phyloP scores from a whole-genome alignment of 1,284 basidiomycete genomes.

The Ustilago xerochloae region DNA sequence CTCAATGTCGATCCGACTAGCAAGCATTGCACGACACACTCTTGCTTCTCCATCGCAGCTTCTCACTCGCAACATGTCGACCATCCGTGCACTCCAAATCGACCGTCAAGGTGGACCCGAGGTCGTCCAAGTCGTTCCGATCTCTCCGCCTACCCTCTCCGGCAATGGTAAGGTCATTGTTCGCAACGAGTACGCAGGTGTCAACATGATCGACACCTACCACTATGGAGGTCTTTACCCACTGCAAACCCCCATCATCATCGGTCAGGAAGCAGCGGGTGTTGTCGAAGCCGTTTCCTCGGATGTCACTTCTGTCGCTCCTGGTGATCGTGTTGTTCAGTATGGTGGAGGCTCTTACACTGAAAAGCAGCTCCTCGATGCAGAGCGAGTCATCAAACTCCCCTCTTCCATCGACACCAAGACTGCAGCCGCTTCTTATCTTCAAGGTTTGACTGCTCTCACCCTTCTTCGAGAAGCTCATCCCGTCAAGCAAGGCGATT shows the following conservation, averaged over 20 bases:
- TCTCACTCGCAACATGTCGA: constrained; percentile 67
- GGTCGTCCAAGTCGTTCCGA: constrained; percentile 77
- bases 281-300: constrained; percentile 75
- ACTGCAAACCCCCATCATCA: constrained; percentile 76
- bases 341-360: constrained; percentile 76
- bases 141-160: constrained; percentile 75
- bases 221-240: constrained; percentile 71
- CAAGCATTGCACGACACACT: constrained; percentile 5
- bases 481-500: constrained; percentile 76
- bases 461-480: constrained; percentile 86
- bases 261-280: constrained; percentile 85
- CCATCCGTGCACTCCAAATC: constrained; percentile 72
- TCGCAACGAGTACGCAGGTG: constrained; percentile 74
- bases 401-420: constrained; percentile 73
- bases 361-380: constrained; percentile 79
- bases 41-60: neutral
- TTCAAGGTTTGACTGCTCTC: constrained; percentile 84
- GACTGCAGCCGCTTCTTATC: constrained; percentile 76
- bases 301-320: constrained; percentile 69
- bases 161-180: constrained; percentile 78
- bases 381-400: constrained; percentile 75
- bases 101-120: constrained; percentile 78
- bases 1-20: constrained; percentile 16
- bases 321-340: constrained; percentile 76
- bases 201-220: constrained; percentile 76